Evolutionary conservation across 352 stramenopile species (phyloP).

Genomic region (Pythium dissotocum): DNA sequence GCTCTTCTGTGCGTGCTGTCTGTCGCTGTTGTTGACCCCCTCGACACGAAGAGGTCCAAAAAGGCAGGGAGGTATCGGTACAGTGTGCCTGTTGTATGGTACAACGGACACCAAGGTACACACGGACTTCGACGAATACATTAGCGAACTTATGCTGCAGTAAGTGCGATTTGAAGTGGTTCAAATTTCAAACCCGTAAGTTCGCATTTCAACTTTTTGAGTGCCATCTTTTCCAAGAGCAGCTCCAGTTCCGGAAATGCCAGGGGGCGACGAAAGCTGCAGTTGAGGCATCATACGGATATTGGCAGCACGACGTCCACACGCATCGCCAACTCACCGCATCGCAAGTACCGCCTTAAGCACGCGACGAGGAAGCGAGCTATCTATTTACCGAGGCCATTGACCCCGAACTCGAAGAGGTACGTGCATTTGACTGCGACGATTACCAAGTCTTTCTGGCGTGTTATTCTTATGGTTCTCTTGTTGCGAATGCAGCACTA

Average conservation of each 20-base stretch:
- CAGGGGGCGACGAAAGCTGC: slow-evolving; percentile 2
- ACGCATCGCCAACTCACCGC: neutral
- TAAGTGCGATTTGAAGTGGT: slow-evolving; percentile 27
- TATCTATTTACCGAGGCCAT: neutral
- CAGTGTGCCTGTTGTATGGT: neutral
- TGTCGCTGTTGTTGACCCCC: neutral
- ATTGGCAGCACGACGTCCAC: neutral
- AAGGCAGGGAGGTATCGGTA: neutral
- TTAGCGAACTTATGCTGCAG: neutral
- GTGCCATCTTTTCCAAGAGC: neutral
- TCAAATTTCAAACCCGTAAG: slow-evolving; percentile 32
- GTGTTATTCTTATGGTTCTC: no score
- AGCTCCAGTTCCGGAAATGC: slow-evolving; percentile 9
- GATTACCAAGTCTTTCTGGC: no score
- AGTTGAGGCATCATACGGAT: neutral
- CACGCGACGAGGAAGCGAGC: neutral
- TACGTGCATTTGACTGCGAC: neutral
- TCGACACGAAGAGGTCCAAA: slow-evolving; percentile 6
- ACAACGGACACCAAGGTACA: neutral
- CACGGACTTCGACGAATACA: neutral
- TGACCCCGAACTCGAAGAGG: neutral
- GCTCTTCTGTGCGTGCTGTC: neutral
- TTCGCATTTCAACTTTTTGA: slow-evolving; percentile 26
- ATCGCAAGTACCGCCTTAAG: neutral
- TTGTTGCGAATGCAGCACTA: no score